Percentiles rank a stretch among this genome's conserved stretches.
Evolutionary conservation across 306 rosid species (phyloP).

Genomic region (Begonia fuchsioides): DNA sequence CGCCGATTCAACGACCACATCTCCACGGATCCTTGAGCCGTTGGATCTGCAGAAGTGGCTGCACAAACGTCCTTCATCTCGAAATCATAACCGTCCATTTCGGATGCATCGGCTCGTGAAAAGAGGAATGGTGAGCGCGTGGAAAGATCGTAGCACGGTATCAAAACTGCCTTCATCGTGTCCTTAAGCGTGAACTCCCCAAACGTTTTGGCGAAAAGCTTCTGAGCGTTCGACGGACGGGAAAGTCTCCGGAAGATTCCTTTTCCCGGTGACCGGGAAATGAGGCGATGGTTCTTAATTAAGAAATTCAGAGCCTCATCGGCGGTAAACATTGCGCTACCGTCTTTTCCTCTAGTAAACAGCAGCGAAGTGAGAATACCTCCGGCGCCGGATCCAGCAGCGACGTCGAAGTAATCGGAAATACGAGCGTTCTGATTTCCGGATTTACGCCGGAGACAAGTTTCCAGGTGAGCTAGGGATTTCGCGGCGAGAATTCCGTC

Average conservation of each 20-base stretch:
- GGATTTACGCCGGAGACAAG: conserved; percentile 42
- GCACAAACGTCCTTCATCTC: too few relatives aligned
- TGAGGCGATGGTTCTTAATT: conserved; percentile 34
- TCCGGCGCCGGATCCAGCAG: conserved; percentile 67
- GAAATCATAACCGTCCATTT: too few relatives aligned
- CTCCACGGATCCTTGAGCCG: conserved; percentile 21
- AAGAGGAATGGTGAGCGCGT: conserved; percentile 81
- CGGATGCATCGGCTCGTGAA: conserved; percentile 93
- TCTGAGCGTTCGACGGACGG: conserved; percentile 29
- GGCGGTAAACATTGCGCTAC: conserved; percentile 50
- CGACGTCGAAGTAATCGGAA: conserved; percentile 67
- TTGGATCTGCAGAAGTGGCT: too few relatives aligned
- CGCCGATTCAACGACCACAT: conserved; percentile 48
- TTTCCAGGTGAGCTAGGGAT: conserved; percentile 52
- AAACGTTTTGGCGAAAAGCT: conserved; percentile 42
- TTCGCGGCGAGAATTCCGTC: conserved; percentile 78
- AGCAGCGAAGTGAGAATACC: conserved; percentile 71
- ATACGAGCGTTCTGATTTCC: conserved; percentile 34
- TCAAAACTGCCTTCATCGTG: conserved; percentile 69
- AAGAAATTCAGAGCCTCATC: conserved; percentile 50
- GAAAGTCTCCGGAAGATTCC: conserved; percentile 39
- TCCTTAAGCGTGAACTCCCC: conserved; percentile 64
- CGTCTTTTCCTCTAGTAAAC: conserved; percentile 57
- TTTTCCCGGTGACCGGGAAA: conserved; percentile 16
- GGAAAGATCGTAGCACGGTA: too few relatives aligned